Evolutionary conservation across 2,329 filamentous ascomycete genomes (phyloP).

Genomic region (Paracamarosporium sp.): DNA sequence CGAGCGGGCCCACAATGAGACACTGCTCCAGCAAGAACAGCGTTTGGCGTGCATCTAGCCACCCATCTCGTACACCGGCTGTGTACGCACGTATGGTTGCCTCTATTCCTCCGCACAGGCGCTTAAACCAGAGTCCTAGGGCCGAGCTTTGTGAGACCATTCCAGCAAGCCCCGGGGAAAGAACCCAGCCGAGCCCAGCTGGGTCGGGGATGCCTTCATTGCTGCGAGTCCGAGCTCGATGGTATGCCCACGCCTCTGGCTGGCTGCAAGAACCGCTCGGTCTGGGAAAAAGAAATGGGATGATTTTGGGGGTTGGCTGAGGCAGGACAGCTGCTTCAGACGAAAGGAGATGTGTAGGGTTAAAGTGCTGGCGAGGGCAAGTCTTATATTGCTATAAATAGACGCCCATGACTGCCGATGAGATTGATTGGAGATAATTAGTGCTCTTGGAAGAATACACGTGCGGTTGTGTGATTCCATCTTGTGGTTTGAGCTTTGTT

Average conservation of each 20-base stretch:
- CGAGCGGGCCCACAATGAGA: no score
- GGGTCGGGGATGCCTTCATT: constrained; percentile 33
- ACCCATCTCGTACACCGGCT: constrained; percentile 11
- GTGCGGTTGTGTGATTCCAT: constrained; percentile 9
- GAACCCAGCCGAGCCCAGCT: constrained; percentile 29
- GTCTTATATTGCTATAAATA: constrained; percentile 33
- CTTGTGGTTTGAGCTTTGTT: constrained; percentile 7
- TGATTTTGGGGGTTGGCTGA: constrained; percentile 10
- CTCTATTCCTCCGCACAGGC: constrained; percentile 27
- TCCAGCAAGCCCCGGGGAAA: constrained; percentile 20
- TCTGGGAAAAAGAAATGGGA: constrained; percentile 12
- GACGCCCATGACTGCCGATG: constrained; percentile 18
- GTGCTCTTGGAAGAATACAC: constrained; percentile 18
- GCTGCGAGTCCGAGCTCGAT: constrained; percentile 47
- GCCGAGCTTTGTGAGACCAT: constrained; percentile 46
- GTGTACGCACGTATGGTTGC: constrained; percentile 9
- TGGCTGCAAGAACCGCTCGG: constrained; percentile 35
- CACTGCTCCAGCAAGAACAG: constrained; percentile 25
- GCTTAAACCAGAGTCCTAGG: constrained; percentile 46
- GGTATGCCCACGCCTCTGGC: constrained; percentile 45
- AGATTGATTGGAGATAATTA: constrained; percentile 12
- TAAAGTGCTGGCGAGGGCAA: constrained; percentile 20
- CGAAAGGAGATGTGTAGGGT: constrained; percentile 23
- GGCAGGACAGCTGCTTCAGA: constrained; percentile 26
- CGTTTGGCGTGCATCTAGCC: constrained; percentile 45